Evolutionary conservation across 495 filamentous ascomycete species (phyloP).

Genomic region (Neurospora tetraspora): DNA sequence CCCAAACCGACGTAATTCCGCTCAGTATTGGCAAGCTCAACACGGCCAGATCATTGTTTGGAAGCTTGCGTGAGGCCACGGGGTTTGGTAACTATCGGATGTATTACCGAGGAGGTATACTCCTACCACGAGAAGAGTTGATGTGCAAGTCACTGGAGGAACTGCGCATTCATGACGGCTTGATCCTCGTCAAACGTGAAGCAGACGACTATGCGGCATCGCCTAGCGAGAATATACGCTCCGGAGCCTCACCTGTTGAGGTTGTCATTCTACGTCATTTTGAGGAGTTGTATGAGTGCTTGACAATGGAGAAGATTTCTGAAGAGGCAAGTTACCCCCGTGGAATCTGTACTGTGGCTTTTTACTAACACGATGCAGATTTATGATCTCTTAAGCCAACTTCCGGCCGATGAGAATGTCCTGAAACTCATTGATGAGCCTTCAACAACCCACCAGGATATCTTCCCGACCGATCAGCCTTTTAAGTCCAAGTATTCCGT

Average conservation of each 20-base stretch:
- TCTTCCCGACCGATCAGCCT: conserved; percentile 61
- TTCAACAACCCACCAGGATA: conserved; percentile 38
- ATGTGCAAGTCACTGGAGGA: conserved; percentile 46
- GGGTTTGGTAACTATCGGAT: conserved; percentile 61
- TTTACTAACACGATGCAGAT: conserved; percentile 43
- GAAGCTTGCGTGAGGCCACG: conserved; percentile 52
- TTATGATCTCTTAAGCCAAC: conserved; percentile 61
- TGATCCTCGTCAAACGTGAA: conserved; percentile 49
- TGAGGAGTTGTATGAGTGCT: conserved; percentile 70
- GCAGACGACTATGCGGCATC: conserved; percentile 25
- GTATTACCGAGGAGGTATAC: conserved; percentile 35
- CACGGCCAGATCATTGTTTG: conserved; percentile 54
- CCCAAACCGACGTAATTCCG: conserved; percentile 43
- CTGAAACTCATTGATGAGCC: conserved; percentile 48
- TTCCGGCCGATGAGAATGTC: conserved; percentile 58
- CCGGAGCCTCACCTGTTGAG: conserved; percentile 49
- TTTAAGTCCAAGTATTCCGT: conserved; percentile 69
- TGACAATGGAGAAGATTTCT: conserved; percentile 64
- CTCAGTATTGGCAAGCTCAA: conserved; percentile 59
- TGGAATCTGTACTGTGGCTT: not conserved
- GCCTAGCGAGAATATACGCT: conserved; percentile 19
- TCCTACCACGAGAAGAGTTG: conserved; percentile 37
- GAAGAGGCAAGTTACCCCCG: conserved; percentile 40
- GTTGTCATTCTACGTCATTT: conserved; percentile 76
- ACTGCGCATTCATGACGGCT: conserved; percentile 47